These are phyloP conservation scores for Podospora didyma DNA, from an alignment of 495 filamentous ascomycete species.

Conservation along the genomic window DNA sequence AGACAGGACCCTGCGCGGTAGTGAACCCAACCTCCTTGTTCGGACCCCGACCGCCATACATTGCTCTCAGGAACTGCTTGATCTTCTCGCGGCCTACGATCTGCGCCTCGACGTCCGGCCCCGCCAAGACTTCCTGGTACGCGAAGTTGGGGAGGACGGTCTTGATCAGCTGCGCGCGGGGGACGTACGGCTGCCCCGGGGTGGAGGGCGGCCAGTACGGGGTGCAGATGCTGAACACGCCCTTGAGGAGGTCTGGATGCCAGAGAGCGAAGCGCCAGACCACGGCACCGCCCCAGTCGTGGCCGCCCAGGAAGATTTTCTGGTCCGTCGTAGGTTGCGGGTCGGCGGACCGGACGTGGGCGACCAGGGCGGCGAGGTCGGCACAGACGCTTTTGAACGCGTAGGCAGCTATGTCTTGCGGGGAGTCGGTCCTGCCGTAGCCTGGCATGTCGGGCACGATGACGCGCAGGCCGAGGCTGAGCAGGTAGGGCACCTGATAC, in stretches of 20 bases:
- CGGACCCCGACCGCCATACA: constrained; percentile 62
- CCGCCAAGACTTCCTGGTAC: constrained; percentile 78
- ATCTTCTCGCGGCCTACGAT: constrained; percentile 54
- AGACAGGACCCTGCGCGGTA: constrained; percentile 50
- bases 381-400: constrained; percentile 60
- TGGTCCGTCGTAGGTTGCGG: no score
- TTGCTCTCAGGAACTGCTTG: constrained; percentile 59
- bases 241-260: constrained; percentile 65
- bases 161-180: constrained; percentile 51
- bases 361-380: constrained; percentile 47
- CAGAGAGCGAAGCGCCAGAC: constrained; percentile 63
- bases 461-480: constrained; percentile 58
- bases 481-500: constrained; percentile 70
- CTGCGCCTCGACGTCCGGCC: constrained; percentile 58
- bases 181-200: constrained; percentile 32
- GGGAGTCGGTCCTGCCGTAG: constrained; percentile 64
- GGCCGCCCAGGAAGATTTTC: background rate
- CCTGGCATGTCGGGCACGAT: constrained; percentile 51
- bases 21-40: constrained; percentile 53
- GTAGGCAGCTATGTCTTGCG: constrained; percentile 49
- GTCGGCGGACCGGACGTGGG: background rate
- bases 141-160: constrained; percentile 62
- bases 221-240: constrained; percentile 76
- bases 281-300: constrained; percentile 67
- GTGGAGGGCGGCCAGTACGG: constrained; percentile 55